A percentile compares a stretch with the other conserved stretches of the same genome.
Conservation (phyloP, 495 filamentous ascomycete species). For the Alectoria sarmentosa region DNA sequence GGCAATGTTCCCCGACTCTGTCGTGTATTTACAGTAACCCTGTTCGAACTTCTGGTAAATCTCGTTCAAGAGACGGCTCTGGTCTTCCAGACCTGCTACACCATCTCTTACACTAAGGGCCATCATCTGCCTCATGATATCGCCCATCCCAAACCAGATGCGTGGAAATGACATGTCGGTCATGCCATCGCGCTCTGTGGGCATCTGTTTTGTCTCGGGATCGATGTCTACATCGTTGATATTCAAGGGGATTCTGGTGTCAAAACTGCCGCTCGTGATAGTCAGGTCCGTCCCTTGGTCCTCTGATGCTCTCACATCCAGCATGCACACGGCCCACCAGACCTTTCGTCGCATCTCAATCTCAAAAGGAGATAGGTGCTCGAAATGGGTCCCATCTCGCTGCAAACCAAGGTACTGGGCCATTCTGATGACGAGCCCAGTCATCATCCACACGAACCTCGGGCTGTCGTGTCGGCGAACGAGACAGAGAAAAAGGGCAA, state of each 20-base stretch:
- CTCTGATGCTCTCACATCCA: slow-evolving; percentile 73
- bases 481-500: slow-evolving; percentile 36
- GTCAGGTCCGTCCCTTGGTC: slow-evolving; percentile 77
- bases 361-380: slow-evolving; percentile 41
- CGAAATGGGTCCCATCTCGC: slow-evolving; percentile 8
- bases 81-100: slow-evolving; percentile 33
- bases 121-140: slow-evolving; percentile 37
- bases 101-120: slow-evolving; percentile 28
- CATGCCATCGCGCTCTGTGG: slow-evolving; percentile 48
- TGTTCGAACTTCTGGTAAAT: slow-evolving; percentile 57
- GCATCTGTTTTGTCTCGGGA: slow-evolving; percentile 55
- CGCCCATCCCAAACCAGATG: slow-evolving; percentile 56
- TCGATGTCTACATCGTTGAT: slow-evolving; percentile 73
- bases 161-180: slow-evolving; percentile 81
- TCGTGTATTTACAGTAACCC: slow-evolving; percentile 51
- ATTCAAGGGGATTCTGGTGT: slow-evolving; percentile 68
- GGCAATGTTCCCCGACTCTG: slow-evolving; percentile 29
- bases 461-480: slow-evolving; percentile 33
- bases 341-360: slow-evolving; percentile 58
- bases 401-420: slow-evolving; percentile 47
- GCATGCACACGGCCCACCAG: slow-evolving; percentile 74
- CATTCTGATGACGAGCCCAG: slow-evolving; percentile 37
- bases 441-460: slow-evolving; percentile 38
- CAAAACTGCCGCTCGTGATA: slow-evolving; percentile 61
- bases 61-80: slow-evolving; percentile 49